Evolutionary conservation across 179 eudicot genomes (phyloP), one percentile per base, ranked within the genome.

Genomic region (Vitellaria paradoxa): DNA sequence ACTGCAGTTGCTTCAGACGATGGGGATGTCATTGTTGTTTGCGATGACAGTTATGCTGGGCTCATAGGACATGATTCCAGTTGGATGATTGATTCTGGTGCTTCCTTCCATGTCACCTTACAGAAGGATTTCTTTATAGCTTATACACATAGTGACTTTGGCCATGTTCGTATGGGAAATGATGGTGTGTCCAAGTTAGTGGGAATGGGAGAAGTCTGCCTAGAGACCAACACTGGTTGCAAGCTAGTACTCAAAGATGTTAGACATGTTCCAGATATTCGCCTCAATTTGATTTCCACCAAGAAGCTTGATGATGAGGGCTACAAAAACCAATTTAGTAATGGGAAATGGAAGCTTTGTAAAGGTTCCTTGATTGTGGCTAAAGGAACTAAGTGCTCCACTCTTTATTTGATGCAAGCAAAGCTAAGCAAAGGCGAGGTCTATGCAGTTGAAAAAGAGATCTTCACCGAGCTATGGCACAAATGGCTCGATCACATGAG

Each of bases 101-200:
- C 66, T 21, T 14, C 30, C 2, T 65, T 30, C 6, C 57, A 64
- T 75, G 23, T 63, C 14, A 26, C 37, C 61, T 13, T 12, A 65
- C 52, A 2, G 49, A 23, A 49, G 49, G 23, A 65, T 3, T 65
- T 21, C 13, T 65, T 65, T 24, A 4, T 45, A 65, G 65, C 60
- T 42, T 76, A 76, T 50, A 47, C 37, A 6, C 15, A 24, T 9
- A 47, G 9, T 65, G 53, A 49, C 50, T 0, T 63, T 46, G 63
- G 64, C 11, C n/a, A 21, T 21, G 72, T 63, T 15, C 70, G 20
- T 10, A 78, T 61, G 71, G 76, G 70, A 63, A 78, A 79, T 57
- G 66, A 66, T 11, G 47, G 40, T 15, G 21, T 18, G 6, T 53
- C 53, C 37, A 72, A 53, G 15, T 53, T 72, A 30, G 4, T 66